phyloP scores from a whole-genome alignment of 345 rosid species.

The Eucalyptus erythrocorys region DNA sequence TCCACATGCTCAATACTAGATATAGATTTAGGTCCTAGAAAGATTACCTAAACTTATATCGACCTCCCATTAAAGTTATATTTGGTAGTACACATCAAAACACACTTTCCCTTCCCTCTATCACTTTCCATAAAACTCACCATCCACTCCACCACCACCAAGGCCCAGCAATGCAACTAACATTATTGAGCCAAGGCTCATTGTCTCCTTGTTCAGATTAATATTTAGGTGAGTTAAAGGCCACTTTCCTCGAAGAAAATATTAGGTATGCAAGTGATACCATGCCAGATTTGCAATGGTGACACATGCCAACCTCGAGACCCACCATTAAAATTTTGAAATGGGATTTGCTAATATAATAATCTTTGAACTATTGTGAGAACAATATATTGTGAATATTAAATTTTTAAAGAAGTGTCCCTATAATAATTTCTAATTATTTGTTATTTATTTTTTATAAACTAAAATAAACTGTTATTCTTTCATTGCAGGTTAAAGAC shows the following conservation, averaged over 20 bases:
- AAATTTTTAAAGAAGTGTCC: rapidly evolving
- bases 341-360: no score
- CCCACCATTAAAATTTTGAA: no score
- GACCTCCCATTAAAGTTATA: background rate
- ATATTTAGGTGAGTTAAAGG: background rate
- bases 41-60: background rate
- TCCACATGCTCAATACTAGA: background rate
- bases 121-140: no score
- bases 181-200: background rate
- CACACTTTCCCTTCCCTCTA: background rate
- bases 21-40: background rate
- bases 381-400: no score
- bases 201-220: background rate
- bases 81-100: background rate
- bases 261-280: no score
- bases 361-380: rapidly evolving
- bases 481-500: rapidly evolving
- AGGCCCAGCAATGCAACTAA: background rate
- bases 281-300: no score
- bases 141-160: no score
- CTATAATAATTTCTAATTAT: no score
- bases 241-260: no score
- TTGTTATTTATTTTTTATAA: rapidly evolving
- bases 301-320: rapidly evolving
- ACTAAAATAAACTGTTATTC: rapidly evolving